Conservation (phyloP, 306 rosid species). For the Rubus idaeus region DNA sequence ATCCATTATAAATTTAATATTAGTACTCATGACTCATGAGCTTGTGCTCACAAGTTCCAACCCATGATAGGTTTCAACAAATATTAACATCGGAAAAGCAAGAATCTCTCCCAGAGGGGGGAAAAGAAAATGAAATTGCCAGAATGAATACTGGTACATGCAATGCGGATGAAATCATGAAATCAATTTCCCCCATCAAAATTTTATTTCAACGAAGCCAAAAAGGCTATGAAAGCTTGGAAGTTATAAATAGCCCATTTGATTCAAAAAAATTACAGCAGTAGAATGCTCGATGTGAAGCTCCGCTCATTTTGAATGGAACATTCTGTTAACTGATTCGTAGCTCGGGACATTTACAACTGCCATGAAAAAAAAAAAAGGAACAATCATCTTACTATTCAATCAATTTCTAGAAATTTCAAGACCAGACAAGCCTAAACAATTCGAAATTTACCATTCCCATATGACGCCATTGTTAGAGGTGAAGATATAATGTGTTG, state of each 20-base stretch:
- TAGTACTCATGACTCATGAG: background rate
- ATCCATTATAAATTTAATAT: background rate
- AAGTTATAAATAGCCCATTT: conserved; percentile 1
- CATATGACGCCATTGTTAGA: conserved; percentile 91
- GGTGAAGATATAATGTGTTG: conserved; percentile 83
- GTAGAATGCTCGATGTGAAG: background rate
- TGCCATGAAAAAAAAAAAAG: conserved; percentile 35
- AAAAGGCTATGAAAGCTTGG: conserved; percentile 3
- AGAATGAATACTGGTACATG: background rate
- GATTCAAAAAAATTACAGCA: conserved; percentile 9
- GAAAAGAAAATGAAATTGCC: background rate
- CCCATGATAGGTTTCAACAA: background rate
- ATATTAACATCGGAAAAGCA: background rate
- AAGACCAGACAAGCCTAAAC: conserved; percentile 1
- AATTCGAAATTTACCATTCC: conserved; percentile 59
- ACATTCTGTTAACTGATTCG: conserved; percentile 63
- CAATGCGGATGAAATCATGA: conserved; percentile 13
- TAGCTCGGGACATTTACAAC: conserved; percentile 78
- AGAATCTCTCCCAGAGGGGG: background rate
- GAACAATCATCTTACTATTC: background rate
- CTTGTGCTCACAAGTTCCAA: background rate
- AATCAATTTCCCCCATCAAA: conserved; percentile 12
- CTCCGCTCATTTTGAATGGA: conserved; percentile 60
- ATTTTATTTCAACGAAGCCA: conserved; percentile 16
- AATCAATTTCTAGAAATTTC: background rate